phyloP scores from a whole-genome alignment of 2,329 filamentous ascomycete species.

The Grosmannia serpens region DNA sequence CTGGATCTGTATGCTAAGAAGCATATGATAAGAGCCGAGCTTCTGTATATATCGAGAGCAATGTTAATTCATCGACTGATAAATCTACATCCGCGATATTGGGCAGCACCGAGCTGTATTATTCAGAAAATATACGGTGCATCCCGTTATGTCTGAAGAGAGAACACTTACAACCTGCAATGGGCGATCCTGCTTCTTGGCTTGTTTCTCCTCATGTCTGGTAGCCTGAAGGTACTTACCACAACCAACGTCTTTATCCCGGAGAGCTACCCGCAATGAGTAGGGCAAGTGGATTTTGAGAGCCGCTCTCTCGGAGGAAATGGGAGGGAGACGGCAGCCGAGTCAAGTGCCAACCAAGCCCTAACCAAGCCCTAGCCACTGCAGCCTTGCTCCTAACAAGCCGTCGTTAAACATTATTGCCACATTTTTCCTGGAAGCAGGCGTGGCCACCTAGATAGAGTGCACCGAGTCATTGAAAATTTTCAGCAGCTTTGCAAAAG shows the following conservation, averaged over 20 bases:
- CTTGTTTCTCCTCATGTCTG: slow-evolving; percentile 18
- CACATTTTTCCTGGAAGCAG: slow-evolving; percentile 21
- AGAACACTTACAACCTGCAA: slow-evolving; percentile 17
- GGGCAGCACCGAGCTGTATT: slow-evolving; percentile 12
- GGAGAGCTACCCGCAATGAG: slow-evolving; percentile 22
- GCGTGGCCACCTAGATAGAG: slow-evolving; percentile 19
- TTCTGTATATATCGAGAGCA: background rate
- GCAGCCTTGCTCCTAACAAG: slow-evolving; percentile 19
- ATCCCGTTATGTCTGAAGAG: slow-evolving; percentile 13
- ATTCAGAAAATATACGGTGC: slow-evolving; percentile 8
- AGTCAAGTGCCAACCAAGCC: background rate
- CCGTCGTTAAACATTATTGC: slow-evolving; percentile 20
- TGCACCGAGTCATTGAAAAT: slow-evolving; percentile 17
- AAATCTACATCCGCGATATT: background rate
- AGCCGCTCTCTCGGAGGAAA: too few species aligned
- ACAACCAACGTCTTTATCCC: slow-evolving; percentile 22
- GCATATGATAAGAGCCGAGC: background rate
- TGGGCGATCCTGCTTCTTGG: slow-evolving; percentile 19
- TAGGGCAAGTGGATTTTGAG: slow-evolving; percentile 11
- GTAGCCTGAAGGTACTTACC: slow-evolving; percentile 18
- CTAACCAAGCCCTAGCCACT: too few species aligned
- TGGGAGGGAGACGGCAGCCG: too few species aligned
- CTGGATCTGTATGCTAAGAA: background rate
- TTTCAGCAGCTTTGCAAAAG: slow-evolving; percentile 20
- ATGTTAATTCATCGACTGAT: background rate